A percentile compares a stretch with the other conserved stretches of the same genome.
These are phyloP conservation scores for Trypanosoma platydactyli DNA, from an alignment of 208 protist genomes.

Conservation along the genomic window DNA sequence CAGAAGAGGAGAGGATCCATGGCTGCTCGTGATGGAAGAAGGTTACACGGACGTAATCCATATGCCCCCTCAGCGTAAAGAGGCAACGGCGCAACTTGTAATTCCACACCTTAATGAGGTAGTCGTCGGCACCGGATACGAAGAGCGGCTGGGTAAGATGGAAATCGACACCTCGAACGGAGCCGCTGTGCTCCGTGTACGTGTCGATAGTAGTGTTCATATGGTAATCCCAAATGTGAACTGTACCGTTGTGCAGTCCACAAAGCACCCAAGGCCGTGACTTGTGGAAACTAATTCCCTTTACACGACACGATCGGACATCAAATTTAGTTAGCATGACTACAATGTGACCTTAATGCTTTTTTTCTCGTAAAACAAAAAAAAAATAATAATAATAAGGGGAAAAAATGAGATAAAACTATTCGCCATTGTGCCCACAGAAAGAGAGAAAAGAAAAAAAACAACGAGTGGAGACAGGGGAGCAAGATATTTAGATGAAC, in stretches of 20 bases:
- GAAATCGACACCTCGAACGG: slow-evolving; percentile 98
- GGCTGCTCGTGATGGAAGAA: slow-evolving; percentile 96
- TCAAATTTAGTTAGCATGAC: slow-evolving; percentile 97
- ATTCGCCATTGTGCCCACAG: background rate
- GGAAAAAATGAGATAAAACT: slow-evolving; percentile 4
- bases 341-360: slow-evolving; percentile 13
- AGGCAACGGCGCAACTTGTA: slow-evolving; percentile 98
- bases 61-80: slow-evolving; percentile 97
- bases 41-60: slow-evolving; percentile 99
- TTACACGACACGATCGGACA: slow-evolving; percentile 97
- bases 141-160: slow-evolving; percentile 98
- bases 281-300: slow-evolving; percentile 99
- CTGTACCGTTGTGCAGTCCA: slow-evolving; percentile 97
- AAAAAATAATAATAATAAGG: background rate
- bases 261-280: slow-evolving; percentile 98
- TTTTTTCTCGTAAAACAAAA: background rate
- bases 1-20: slow-evolving; percentile 98
- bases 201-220: slow-evolving; percentile 96
- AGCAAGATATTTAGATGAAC: too few relatives aligned
- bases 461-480: slow-evolving; percentile 6
- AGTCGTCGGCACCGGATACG: slow-evolving; percentile 99
- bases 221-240: slow-evolving; percentile 99
- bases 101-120: slow-evolving; percentile 99
- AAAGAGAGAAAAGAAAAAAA: slow-evolving; percentile 9
- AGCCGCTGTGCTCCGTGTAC: slow-evolving; percentile 96